Base-by-base conservation (phyloP, 305 asterid genomes). In the Fraxinus greggii region DNA sequence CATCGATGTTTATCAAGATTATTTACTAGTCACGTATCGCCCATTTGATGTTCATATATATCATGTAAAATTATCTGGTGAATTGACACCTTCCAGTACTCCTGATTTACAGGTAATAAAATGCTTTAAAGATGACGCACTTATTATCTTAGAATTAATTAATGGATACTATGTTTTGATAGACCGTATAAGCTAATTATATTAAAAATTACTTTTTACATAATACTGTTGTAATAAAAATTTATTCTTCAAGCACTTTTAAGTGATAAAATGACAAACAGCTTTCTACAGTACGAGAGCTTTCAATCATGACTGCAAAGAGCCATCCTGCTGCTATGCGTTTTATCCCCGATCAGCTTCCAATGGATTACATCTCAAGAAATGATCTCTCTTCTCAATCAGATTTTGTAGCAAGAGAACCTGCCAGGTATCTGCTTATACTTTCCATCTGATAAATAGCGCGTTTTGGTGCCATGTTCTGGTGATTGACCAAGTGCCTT, bases 221-320 rank as follows among this genome's bases (percentile, higher is more conserved):
- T 84, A 83, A 83, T 51, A 86, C 45, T 86, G 51, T 82, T 81
- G 72, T 79, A 38, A 69, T 83, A 70, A 75, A 80, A 78, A 82
- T 70, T 84, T 85, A 78, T 83, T 89, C 83, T 83, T 81, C 91
- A 85, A 88, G 89, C 97, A 82, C 87, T 91, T 91, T 90, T 90
- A 93, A 93, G 99, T 97, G 93, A 90, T 97, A 92, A 97, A 93
- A 94, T 97, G 98, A 93, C 98, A 93, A 94, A 96, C 99, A 96
- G 99, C 98, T 96, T 94, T 94, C 98, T 93, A 97, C 99, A 93
- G 98, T 97, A 90, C 98, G 98, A 88, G 98, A 97, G 89, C 98
- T 97, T 82, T 97, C 99, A 79, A 97, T 97, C 88, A 97, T 97
- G 99, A 94, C 99, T 42, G 98, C 97, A 76, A 97, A 97, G 92